Conservation (phyloP, 495 filamentous ascomycete species). For the Hypoxylon rickii region DNA sequence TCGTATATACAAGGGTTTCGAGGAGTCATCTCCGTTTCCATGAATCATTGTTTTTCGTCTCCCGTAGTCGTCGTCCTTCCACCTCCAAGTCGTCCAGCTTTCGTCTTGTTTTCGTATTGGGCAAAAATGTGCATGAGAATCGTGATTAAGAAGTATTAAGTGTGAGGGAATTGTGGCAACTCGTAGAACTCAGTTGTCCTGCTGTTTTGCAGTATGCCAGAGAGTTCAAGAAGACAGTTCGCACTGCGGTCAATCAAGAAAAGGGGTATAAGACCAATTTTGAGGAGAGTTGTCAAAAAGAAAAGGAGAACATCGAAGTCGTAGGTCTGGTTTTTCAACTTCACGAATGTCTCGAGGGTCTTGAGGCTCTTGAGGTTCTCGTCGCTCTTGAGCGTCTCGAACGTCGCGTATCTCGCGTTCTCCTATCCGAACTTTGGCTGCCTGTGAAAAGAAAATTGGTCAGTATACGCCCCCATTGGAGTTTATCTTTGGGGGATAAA, state of each 20-base stretch:
- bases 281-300: slow-evolving; percentile 21
- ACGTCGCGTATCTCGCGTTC: slow-evolving; percentile 43
- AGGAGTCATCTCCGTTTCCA: slow-evolving; percentile 2
- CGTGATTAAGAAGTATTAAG: slow-evolving; percentile 19
- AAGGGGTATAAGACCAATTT: slow-evolving; percentile 18
- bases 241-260: slow-evolving; percentile 1
- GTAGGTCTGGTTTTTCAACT: background rate
- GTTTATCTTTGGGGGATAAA: slow-evolving; percentile 39
- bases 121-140: slow-evolving; percentile 7
- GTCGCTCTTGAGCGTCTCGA: slow-evolving; percentile 33
- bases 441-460: slow-evolving; percentile 45
- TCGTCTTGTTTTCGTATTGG: slow-evolving; percentile 7
- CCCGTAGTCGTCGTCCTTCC: slow-evolving; percentile 12
- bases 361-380: slow-evolving; percentile 28
- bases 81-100: slow-evolving; percentile 4
- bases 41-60: slow-evolving; percentile 14
- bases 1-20: slow-evolving; percentile 30
- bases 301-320: slow-evolving; percentile 10
- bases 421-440: slow-evolving; percentile 49
- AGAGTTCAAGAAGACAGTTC: slow-evolving; percentile 9
- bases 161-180: background rate
- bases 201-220: slow-evolving; percentile 12
- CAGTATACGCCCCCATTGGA: slow-evolving; percentile 27
- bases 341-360: slow-evolving; percentile 32
- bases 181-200: slow-evolving; percentile 27